Conservation (phyloP, 2,329 filamentous ascomycete species). For the Fusarium nisikadoi region DNA sequence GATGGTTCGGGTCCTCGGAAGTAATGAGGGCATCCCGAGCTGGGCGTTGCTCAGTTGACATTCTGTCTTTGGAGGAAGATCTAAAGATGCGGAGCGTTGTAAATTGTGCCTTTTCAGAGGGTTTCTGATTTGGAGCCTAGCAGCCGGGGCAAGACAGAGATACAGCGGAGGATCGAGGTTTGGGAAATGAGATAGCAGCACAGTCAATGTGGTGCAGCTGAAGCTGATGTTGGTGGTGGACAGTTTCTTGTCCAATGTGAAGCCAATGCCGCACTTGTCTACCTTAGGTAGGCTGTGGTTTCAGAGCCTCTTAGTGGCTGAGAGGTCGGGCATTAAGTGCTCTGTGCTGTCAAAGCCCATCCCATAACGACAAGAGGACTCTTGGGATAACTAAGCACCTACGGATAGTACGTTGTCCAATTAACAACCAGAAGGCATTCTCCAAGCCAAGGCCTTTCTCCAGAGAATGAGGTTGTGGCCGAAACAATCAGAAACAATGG, state of each 20-base stretch:
- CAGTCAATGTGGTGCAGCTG: background rate
- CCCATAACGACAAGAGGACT: background rate
- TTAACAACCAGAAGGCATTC: slow-evolving; percentile 3
- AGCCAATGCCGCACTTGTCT: slow-evolving; percentile 23
- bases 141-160: slow-evolving; percentile 28
- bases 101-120: background rate
- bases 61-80: slow-evolving; percentile 11
- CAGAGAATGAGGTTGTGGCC: slow-evolving; percentile 1
- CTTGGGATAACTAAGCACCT: background rate
- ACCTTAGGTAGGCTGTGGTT: slow-evolving; percentile 19
- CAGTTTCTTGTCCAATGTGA: slow-evolving; percentile 28
- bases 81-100: slow-evolving; percentile 3
- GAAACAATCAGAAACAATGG: slow-evolving; percentile 30
- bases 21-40: slow-evolving; percentile 58
- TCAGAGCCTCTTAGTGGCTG: slow-evolving; percentile 24
- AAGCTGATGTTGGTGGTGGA: slow-evolving; percentile 2
- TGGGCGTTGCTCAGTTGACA: slow-evolving; percentile 31
- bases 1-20: slow-evolving; percentile 80
- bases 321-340: slow-evolving; percentile 1
- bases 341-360: slow-evolving; percentile 17
- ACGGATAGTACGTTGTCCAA: slow-evolving; percentile 7
- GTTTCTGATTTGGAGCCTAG: slow-evolving; percentile 15
- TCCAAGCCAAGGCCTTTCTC: slow-evolving; percentile 1
- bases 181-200: slow-evolving; percentile 32
- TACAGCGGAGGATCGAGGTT: slow-evolving; percentile 2